Conservation (phyloP, 2,329 filamentous ascomycete species). For the Fusarium sp. region DNA sequence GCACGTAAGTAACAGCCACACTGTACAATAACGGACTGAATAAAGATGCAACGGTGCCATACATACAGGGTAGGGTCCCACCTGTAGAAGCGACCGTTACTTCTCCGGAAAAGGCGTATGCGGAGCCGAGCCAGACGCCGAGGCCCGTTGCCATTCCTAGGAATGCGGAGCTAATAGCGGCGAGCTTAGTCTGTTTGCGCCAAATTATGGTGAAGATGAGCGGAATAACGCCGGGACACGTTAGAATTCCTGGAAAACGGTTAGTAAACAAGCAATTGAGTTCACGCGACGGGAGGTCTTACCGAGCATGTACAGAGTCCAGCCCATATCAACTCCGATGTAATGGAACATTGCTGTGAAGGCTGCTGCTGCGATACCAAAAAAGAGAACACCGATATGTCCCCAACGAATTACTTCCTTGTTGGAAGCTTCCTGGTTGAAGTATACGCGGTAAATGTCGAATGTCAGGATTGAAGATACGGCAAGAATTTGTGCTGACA, state of each 20-base stretch:
- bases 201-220: not conserved
- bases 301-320: not conserved
- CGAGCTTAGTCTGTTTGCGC: not conserved
- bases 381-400: slow-evolving; percentile 58
- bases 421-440: slow-evolving; percentile 56
- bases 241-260: not conserved
- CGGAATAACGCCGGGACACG: not conserved
- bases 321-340: not conserved
- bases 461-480: slow-evolving; percentile 63
- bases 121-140: not conserved
- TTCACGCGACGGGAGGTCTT: accelerated
- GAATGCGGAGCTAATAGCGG: not conserved
- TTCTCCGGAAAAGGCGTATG: not conserved
- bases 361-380: accelerated
- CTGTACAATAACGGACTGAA: not conserved
- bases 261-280: not conserved
- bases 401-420: slow-evolving; percentile 59
- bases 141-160: not conserved
- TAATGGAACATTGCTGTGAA: not conserved
- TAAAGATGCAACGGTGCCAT: not conserved
- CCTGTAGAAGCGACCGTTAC: not conserved
- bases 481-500: slow-evolving; percentile 62
- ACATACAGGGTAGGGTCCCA: not conserved
- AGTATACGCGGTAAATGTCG: slow-evolving; percentile 61
- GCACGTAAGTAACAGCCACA: not conserved